Conservation (phyloP, 805 yeast genomes). For the Pichia deserticola region DNA sequence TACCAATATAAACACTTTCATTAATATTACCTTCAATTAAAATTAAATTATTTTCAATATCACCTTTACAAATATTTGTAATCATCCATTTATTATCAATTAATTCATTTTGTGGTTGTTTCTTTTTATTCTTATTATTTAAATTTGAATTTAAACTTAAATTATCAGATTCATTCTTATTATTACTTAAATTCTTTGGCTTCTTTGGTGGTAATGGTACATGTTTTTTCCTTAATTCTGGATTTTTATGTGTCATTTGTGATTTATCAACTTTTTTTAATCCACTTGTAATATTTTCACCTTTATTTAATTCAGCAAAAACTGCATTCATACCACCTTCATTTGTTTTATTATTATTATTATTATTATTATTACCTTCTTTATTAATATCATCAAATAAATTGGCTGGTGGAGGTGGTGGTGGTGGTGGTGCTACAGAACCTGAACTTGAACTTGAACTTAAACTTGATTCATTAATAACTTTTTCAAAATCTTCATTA, state of each 20-base stretch:
- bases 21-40: conserved; percentile 72
- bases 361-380: not conserved
- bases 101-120: conserved; percentile 55
- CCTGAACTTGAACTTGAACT: conserved; percentile 23
- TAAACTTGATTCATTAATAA: conserved; percentile 23
- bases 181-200: conserved; percentile 49
- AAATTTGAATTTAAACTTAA: too few species aligned
- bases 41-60: conserved; percentile 47
- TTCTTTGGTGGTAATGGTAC: conserved; percentile 79
- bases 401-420: conserved; percentile 86
- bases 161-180: not conserved
- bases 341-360: too few species aligned
- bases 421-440: conserved; percentile 36
- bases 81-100: conserved; percentile 85
- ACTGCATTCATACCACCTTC: conserved; percentile 71
- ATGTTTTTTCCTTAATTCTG: conserved; percentile 59
- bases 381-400: conserved; percentile 39
- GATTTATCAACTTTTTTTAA: conserved; percentile 89
- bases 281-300: conserved; percentile 75
- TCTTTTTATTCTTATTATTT: conserved; percentile 16
- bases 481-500: conserved; percentile 53
- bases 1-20: conserved; percentile 85
- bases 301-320: conserved; percentile 83
- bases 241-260: conserved; percentile 91
- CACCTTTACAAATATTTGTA: conserved; percentile 55